Conservation (phyloP, 2,329 filamentous ascomycete species). For the Coniochaeta sp. region DNA sequence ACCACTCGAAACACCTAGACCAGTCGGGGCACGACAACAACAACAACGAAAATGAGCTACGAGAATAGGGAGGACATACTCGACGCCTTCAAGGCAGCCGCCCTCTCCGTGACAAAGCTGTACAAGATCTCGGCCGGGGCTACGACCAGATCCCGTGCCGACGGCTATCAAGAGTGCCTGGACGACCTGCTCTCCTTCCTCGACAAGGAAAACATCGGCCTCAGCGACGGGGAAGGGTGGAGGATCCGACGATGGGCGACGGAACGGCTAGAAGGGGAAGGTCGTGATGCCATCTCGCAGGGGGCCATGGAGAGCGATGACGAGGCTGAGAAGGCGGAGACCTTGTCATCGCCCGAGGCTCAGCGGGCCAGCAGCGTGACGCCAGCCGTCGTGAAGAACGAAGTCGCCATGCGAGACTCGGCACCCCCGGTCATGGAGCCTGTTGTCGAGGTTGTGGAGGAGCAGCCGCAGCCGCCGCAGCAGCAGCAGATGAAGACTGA, state of each 20-base stretch:
- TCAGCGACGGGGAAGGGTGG: conserved; percentile 71
- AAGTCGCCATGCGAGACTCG: conserved; percentile 30
- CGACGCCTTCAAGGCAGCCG: conserved; percentile 85
- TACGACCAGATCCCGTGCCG: conserved; percentile 65
- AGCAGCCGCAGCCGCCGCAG: conserved; percentile 6
- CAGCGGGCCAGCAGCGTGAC: conserved; percentile 39
- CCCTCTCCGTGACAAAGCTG: conserved; percentile 88
- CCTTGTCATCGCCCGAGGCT: conserved; percentile 48
- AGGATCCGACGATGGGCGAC: conserved; percentile 57
- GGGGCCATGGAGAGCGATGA: conserved; percentile 45
- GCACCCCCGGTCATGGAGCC: conserved; percentile 18
- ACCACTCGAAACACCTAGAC: conserved; percentile 11
- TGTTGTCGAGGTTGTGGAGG: conserved; percentile 8
- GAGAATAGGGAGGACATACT: conserved; percentile 62
- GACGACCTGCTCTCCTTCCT: conserved; percentile 83
- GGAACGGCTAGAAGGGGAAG: conserved; percentile 59
- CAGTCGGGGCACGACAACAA: conserved; percentile 10
- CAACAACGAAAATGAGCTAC: conserved; percentile 25
- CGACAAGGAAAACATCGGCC: conserved; percentile 71
- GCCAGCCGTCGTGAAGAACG: conserved; percentile 19
- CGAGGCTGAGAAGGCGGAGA: conserved; percentile 57
- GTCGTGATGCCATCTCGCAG: conserved; percentile 42
- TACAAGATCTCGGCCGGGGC: conserved; percentile 86
- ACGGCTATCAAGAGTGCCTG: conserved; percentile 90
- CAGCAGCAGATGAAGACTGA: conserved; percentile 14